Base-by-base conservation (phyloP, 2,329 filamentous ascomycete genomes). In the Bisporella sp. region DNA sequence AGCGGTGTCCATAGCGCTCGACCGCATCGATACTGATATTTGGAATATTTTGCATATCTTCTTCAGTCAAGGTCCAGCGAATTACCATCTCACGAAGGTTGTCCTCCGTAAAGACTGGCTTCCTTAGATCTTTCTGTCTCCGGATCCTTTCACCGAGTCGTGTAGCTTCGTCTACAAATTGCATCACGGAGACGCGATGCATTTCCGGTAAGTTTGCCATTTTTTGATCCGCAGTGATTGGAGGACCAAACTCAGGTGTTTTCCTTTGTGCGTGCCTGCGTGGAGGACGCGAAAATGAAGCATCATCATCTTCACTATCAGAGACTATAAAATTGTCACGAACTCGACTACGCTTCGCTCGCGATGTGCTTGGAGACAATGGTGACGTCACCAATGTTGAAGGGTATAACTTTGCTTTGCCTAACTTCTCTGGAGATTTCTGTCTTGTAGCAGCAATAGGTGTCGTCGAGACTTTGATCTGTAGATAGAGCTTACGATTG, bases 1-100 rank as follows among this genome's bases (percentile, higher is more conserved):
- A 81, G 48, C 71, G 73, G 33, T 67, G 69, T 6, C 87, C 87
- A 61, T 83, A 81, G 2, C 72, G 70, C 42, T 73, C 63, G 29
- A 89, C 83, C 62, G 81, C 84, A 30, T 81, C 78, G 1, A 64
- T 56, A 48, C 84, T 76, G 51, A 91, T 84, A 7, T 76, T 78
- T 0, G 75, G 74, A 45, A 92, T 85, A 6, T 67, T 66, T 32
- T 68, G 70, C 81, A 93, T 86, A 51, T 81, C 71, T 12, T 78
- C 75, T 7, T 80, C 60, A 6, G 73, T 79, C 6, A 71, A 73
- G 1, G 86, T 87, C 73, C 86, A 85, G 33, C 73, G 68, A 46
- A 89, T 79, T 9, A 79, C 84, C 85, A 93, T 91, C 57, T 85
- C 78, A 35, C 83, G 79, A 46, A 90, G 75, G 11, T 88, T 75